Percentiles rank a stretch among this genome's conserved stretches.
phyloP scores from a whole-genome alignment of 2,329 filamentous ascomycete species.

The Exophiala lecanii-corni region DNA sequence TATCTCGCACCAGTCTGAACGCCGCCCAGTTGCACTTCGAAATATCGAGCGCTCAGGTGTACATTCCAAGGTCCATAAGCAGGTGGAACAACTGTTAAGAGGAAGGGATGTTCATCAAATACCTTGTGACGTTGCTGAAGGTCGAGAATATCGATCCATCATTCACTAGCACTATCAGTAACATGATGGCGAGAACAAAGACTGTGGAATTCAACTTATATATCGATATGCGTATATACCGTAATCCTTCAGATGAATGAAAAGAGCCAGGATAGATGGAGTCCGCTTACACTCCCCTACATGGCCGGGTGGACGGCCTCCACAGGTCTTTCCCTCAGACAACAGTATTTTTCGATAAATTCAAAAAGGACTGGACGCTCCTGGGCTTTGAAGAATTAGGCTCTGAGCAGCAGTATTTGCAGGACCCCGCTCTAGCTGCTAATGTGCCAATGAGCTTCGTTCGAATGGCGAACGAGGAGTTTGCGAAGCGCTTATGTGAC shows the following conservation, averaged over 20 bases:
- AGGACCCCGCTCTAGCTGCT: no score
- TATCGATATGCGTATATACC: no score
- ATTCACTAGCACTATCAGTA: conserved; percentile 7
- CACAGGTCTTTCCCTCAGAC: no score
- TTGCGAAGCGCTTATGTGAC: not conserved
- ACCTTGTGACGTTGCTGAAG: conserved; percentile 2
- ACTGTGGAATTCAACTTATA: no score
- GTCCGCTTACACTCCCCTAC: conserved; percentile 9
- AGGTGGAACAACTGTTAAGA: not conserved
- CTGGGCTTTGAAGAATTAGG: no score
- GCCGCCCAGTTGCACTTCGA: conserved; percentile 28
- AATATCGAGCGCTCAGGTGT: conserved; percentile 27
- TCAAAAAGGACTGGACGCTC: no score
- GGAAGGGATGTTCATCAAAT: not conserved
- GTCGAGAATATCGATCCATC: not conserved
- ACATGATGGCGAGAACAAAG: conserved; percentile 14
- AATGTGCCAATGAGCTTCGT: no score
- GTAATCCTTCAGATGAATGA: conserved; percentile 9
- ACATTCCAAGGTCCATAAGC: conserved; percentile 8
- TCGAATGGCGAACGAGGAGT: no score
- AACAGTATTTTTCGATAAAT: no score
- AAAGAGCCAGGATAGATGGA: conserved; percentile 8
- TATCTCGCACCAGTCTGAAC: conserved; percentile 29
- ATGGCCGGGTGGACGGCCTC: no score
- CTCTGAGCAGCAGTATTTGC: no score